These are phyloP conservation scores for Trichothecium roseum DNA, from an alignment of 2,329 filamentous ascomycete genomes.

Conservation along the genomic window DNA sequence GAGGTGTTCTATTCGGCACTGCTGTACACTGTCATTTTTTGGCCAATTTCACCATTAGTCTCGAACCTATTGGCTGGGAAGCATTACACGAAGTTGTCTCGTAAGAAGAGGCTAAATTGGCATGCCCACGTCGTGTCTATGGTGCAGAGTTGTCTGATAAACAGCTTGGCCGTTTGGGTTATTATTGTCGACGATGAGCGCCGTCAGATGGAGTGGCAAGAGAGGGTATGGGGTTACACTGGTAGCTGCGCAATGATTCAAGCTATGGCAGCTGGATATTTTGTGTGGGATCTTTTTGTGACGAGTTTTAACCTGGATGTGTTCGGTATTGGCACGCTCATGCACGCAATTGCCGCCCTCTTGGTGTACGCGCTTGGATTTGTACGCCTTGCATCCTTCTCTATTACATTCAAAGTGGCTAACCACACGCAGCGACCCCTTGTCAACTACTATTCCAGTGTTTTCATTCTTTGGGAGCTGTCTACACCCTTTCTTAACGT, in stretches of 20 bases:
- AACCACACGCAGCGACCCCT: slow-evolving; percentile 55
- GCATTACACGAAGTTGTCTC: slow-evolving; percentile 53
- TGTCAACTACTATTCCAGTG: slow-evolving; percentile 70
- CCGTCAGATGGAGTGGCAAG: slow-evolving; percentile 52
- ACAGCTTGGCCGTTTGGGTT: slow-evolving; percentile 61
- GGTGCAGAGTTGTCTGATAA: slow-evolving; percentile 65
- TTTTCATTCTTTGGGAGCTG: slow-evolving; percentile 81
- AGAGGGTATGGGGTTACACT: slow-evolving; percentile 69
- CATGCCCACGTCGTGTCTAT: slow-evolving; percentile 80
- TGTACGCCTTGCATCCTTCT: slow-evolving; percentile 40
- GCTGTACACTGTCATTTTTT: slow-evolving; percentile 60
- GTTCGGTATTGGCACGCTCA: slow-evolving; percentile 67
- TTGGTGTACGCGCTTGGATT: slow-evolving; percentile 70
- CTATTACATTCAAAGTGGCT: slow-evolving; percentile 1
- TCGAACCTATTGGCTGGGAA: slow-evolving; percentile 52
- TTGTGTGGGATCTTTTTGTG: slow-evolving; percentile 70
- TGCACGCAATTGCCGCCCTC: slow-evolving; percentile 66
- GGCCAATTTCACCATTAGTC: slow-evolving; percentile 55
- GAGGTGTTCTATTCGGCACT: slow-evolving; percentile 58
- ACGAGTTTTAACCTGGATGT: slow-evolving; percentile 58
- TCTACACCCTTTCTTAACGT: slow-evolving; percentile 79
- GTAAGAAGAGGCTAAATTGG: slow-evolving; percentile 65
- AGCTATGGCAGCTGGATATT: slow-evolving; percentile 70
- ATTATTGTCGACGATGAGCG: slow-evolving; percentile 61
- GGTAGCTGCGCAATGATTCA: slow-evolving; percentile 63